phyloP scores from a whole-genome alignment of 176 grass and related monocot species.

The Chloris gayana region DNA sequence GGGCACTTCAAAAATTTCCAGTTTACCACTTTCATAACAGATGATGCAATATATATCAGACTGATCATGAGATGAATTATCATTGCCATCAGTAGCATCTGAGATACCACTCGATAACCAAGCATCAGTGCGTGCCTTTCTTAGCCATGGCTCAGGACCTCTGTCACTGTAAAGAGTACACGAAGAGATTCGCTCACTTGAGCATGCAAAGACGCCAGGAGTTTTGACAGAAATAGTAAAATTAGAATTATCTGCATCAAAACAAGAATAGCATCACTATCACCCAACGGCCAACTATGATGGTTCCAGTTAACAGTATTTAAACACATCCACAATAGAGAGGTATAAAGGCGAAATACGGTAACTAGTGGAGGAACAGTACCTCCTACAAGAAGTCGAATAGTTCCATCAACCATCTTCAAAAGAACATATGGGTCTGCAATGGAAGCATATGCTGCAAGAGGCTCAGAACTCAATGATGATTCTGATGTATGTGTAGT shows the following conservation, averaged over 20 bases:
- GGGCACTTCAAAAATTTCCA: constrained; percentile 90
- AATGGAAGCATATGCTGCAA: constrained; percentile 72
- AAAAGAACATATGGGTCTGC: constrained; percentile 91
- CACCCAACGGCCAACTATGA: background rate
- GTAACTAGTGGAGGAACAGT: constrained; percentile 1
- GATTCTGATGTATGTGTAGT: constrained; percentile 61
- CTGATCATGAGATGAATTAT: constrained; percentile 61
- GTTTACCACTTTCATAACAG: constrained; percentile 83
- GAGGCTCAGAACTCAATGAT: constrained; percentile 66
- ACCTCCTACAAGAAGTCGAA: constrained; percentile 97
- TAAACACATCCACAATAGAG: constrained; percentile 1
- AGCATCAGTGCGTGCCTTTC: constrained; percentile 76
- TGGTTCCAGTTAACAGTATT: constrained; percentile 12
- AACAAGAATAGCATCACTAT: constrained; percentile 30
- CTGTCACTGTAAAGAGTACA: constrained; percentile 91
- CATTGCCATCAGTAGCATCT: constrained; percentile 62
- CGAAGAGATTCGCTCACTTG: constrained; percentile 61
- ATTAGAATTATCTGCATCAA: constrained; percentile 67
- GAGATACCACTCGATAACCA: constrained; percentile 80
- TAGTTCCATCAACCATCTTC: constrained; percentile 87
- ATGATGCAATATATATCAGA: constrained; percentile 90
- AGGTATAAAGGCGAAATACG: background rate
- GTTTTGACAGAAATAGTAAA: constrained; percentile 70
- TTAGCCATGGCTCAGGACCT: constrained; percentile 82
- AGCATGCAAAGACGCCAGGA: constrained; percentile 61